Base-by-base conservation (phyloP, 495 filamentous ascomycete species). In the Penicillium canariense region DNA sequence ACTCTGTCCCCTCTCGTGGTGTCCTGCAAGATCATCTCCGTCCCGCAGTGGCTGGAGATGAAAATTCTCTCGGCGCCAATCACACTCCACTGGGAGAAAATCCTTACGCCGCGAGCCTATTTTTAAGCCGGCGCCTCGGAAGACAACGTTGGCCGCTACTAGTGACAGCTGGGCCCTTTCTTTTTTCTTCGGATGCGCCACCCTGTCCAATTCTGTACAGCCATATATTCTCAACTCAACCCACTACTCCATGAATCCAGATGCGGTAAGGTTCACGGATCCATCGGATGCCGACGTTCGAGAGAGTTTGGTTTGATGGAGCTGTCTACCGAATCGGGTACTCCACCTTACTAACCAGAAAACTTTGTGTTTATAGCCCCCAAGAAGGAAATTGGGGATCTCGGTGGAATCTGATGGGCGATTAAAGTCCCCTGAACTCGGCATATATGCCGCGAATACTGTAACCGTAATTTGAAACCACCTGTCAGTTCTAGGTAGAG, bases 21-120 rank as follows among this genome's bases (percentile, higher is more conserved):
- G 35, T 48, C 39, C 58, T 66, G 60, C 63, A 54, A 61, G 61
- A 67, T 67, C 63, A 60, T 64, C 63, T 59, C 46, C 55, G 64
- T 61, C 64, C 64, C 64, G 61, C 64, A 62, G 47, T 63, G 60
- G 53, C 60, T 52, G 26, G 40, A 31, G 34, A 50, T 42, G 52
- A 54, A 54, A 58, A 50, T 62, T 54, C 46, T 48, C 34, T 55
- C 45, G 48, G 27, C 27, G 44, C 62, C 54, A 59, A 60, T 60
- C 53, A 53, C 5, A 25, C 8, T 34, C 39, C 34, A 34, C 46
- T 25, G 34, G 22, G 22, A 28, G 46, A 48, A 47, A 50, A 55
- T 54, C 48, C 52, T 50, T 36, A 48, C 48, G 27, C 23, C 45
- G 35, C 56, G 56, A 63, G 35, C 45, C 46, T 58, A 38, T 50